A percentile compares a stretch with the other conserved stretches of the same genome.
Conservation (phyloP, 1,284 basidiomycete genomes). For the Pseudomicrostroma phylloplanum region DNA sequence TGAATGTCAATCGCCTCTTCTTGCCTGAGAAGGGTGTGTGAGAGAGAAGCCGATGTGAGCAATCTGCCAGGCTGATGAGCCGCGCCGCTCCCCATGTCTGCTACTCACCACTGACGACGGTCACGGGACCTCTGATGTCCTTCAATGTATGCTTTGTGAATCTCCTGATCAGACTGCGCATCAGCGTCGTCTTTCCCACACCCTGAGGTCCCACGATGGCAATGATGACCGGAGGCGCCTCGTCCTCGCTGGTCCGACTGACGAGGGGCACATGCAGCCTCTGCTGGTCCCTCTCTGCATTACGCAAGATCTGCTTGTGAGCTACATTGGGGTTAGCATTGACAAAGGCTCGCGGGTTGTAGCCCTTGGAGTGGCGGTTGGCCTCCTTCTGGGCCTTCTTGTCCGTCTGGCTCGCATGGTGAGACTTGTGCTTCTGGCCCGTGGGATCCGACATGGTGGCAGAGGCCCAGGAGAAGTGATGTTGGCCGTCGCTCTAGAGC, state of each 20-base stretch:
- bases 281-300: conserved; percentile 87
- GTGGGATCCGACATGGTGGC: not conserved
- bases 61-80: not conserved
- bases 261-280: conserved; percentile 92
- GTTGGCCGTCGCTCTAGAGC: not conserved
- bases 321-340: conserved; percentile 54
- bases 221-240: conserved; percentile 87
- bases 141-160: conserved; percentile 91
- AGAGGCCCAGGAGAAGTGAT: not conserved
- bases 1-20: conserved; percentile 82
- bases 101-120: conserved; percentile 65
- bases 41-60: not conserved
- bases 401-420: conserved; percentile 41
- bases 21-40: conserved; percentile 57
- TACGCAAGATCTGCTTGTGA: conserved; percentile 79
- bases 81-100: not conserved
- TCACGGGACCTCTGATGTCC: conserved; percentile 87
- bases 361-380: conserved; percentile 55
- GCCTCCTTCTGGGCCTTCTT: conserved; percentile 28
- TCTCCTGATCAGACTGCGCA: conserved; percentile 82
- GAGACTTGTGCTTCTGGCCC: conserved; percentile 31
- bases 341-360: conserved; percentile 82
- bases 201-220: conserved; percentile 97
- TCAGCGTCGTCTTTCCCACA: conserved; percentile 87
- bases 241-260: conserved; percentile 75